These are phyloP conservation scores for Vigna hirtella DNA, from an alignment of 306 rosid genomes.

Conservation along the genomic window DNA sequence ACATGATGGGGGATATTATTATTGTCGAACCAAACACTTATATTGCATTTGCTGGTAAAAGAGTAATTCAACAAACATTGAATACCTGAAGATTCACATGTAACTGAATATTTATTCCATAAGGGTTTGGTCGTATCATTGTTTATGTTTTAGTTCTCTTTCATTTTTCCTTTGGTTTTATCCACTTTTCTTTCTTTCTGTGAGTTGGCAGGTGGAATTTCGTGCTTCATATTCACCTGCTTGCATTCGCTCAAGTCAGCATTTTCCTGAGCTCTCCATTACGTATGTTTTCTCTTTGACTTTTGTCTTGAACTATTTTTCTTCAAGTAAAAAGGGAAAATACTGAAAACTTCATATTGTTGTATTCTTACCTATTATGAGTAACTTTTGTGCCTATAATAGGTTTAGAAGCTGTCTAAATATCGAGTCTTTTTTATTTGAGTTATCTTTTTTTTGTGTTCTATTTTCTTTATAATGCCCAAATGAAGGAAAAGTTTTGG, in stretches of 20 bases:
- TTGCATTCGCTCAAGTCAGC: conserved; percentile 75
- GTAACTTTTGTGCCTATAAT: conserved; percentile 34
- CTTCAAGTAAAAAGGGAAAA: conserved; percentile 25
- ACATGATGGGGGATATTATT: background rate
- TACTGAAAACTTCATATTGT: conserved; percentile 17
- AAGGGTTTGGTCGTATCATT: background rate
- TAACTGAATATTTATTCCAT: too few relatives aligned
- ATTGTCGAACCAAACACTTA: background rate
- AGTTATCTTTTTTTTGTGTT: background rate
- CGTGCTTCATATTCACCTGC: conserved; percentile 70
- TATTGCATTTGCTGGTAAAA: background rate
- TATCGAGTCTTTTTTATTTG: background rate
- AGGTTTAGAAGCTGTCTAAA: conserved; percentile 35
- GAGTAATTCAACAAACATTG: background rate
- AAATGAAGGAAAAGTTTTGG: conserved; percentile 15
- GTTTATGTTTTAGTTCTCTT: background rate
- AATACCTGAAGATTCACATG: too few relatives aligned
- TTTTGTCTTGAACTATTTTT: conserved; percentile 15
- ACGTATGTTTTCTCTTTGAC: conserved; percentile 64
- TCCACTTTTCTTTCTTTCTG: background rate
- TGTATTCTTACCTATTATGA: conserved; percentile 30
- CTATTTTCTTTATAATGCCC: background rate
- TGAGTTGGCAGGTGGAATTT: conserved; percentile 74
- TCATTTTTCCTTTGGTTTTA: background rate
- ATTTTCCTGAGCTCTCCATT: conserved; percentile 85